These are phyloP conservation scores for Diaporthe capsici DNA, from an alignment of 2,329 filamentous ascomycete species.

Conservation along the genomic window DNA sequence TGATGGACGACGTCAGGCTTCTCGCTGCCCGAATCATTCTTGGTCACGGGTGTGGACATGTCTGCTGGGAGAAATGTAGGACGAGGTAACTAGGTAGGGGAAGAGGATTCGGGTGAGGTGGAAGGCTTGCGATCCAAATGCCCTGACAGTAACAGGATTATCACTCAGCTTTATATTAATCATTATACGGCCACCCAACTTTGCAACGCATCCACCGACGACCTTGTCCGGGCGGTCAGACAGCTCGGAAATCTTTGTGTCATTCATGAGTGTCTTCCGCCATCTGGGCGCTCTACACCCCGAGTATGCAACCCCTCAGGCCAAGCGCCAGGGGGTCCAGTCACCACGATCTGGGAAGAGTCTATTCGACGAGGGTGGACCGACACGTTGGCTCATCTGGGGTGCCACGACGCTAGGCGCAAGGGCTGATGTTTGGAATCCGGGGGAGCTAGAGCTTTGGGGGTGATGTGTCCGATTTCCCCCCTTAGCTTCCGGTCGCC, in stretches of 20 bases:
- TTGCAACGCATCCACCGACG: not conserved
- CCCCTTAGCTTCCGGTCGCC: constrained; percentile 9
- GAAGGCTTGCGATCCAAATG: not conserved
- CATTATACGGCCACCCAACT: not conserved
- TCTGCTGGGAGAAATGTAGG: not conserved
- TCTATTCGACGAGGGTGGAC: constrained; percentile 24
- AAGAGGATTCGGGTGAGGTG: not conserved
- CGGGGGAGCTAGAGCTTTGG: constrained; percentile 8
- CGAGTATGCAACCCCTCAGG: constrained; percentile 12
- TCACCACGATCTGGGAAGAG: constrained; percentile 2
- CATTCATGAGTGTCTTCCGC: constrained; percentile 20
- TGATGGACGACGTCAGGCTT: constrained; percentile 19
- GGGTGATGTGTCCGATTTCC: not conserved
- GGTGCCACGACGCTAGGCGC: constrained; percentile 18
- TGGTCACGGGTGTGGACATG: constrained; percentile 5
- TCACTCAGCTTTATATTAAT: constrained; percentile 3
- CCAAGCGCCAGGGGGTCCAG: constrained; percentile 10
- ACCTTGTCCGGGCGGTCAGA: constrained; percentile 1
- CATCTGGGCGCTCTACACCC: not conserved
- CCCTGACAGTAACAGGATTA: not conserved
- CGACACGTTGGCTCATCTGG: constrained; percentile 24
- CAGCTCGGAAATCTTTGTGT: not conserved
- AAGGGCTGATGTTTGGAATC: constrained; percentile 22
- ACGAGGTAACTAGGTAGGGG: not conserved
- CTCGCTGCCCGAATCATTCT: constrained; percentile 13